These are phyloP conservation scores for Arachnomyces sp. DNA, from an alignment of 2,329 filamentous ascomycete species.

Conservation along the genomic window DNA sequence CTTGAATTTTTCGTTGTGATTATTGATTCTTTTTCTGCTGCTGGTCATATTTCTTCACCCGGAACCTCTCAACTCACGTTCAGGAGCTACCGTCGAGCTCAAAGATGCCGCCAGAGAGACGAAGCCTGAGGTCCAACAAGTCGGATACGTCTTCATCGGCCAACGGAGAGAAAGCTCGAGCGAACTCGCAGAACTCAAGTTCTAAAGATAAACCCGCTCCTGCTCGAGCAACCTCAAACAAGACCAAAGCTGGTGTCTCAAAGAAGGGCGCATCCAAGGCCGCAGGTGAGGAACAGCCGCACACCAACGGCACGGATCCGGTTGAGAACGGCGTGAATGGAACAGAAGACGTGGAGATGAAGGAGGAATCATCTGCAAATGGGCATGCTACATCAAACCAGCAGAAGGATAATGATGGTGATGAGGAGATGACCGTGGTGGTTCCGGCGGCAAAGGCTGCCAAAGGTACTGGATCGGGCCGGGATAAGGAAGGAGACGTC, in stretches of 20 bases:
- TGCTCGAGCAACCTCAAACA: constrained; percentile 31
- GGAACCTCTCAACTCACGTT: constrained; percentile 6
- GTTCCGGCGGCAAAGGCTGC: constrained; percentile 64
- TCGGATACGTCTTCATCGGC: constrained; percentile 39
- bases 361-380: constrained; percentile 50
- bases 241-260: constrained; percentile 25
- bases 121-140: constrained; percentile 41
- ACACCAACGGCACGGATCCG: constrained; percentile 59
- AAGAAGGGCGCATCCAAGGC: constrained; percentile 42
- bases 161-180: constrained; percentile 40
- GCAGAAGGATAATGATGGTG: constrained; percentile 60
- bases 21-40: too few species aligned
- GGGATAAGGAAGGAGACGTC: constrained; percentile 62
- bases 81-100: constrained; percentile 23
- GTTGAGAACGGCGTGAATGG: constrained; percentile 60
- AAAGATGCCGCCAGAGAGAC: constrained; percentile 42
- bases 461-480: constrained; percentile 49
- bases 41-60: not conserved
- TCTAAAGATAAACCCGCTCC: constrained; percentile 39
- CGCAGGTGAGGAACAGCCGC: constrained; percentile 67
- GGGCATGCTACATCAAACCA: constrained; percentile 43
- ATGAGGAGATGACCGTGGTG: constrained; percentile 74
- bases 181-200: constrained; percentile 36
- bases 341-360: constrained; percentile 65
- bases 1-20: constrained; percentile 13